phyloP scores from a whole-genome alignment of 805 yeast genomes.

The Dipodascus geniculatus region DNA sequence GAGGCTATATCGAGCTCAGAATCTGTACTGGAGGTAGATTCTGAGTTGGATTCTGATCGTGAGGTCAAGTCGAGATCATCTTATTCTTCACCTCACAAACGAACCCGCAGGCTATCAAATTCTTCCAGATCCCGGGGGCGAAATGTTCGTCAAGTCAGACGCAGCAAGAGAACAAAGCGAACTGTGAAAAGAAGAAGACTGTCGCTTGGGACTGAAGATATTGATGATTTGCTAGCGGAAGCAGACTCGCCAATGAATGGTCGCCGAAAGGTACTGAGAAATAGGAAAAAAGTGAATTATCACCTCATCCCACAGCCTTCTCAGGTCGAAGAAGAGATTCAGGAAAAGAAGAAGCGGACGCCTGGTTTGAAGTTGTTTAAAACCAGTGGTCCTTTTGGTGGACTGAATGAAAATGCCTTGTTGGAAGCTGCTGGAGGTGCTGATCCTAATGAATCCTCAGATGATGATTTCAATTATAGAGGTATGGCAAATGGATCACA shows the following conservation, averaged over 20 bases:
- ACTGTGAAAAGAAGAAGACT: neutral
- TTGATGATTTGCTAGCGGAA: slow-evolving; percentile 15
- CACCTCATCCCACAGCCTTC: slow-evolving; percentile 69
- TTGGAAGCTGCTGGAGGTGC: slow-evolving; percentile 17
- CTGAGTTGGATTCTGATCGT: neutral
- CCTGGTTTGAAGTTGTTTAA: slow-evolving; percentile 66
- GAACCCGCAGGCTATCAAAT: neutral
- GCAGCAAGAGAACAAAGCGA: neutral
- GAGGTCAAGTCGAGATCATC: neutral
- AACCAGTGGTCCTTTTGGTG: slow-evolving; percentile 97
- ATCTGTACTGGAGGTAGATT: neutral
- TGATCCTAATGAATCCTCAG: slow-evolving; percentile 35
- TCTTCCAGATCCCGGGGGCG: neutral
- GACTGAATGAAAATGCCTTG: slow-evolving; percentile 50
- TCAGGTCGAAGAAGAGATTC: slow-evolving; percentile 27
- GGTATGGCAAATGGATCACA: slow-evolving; percentile 11
- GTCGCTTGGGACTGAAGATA: slow-evolving; percentile 11
- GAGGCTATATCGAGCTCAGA: neutral
- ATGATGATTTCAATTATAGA: slow-evolving; percentile 24
- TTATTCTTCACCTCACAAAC: neutral
- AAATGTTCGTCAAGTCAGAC: neutral
- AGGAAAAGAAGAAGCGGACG: slow-evolving; percentile 26
- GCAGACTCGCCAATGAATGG: slow-evolving; percentile 30
- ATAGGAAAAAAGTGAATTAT: slow-evolving; percentile 65
- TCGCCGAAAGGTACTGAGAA: slow-evolving; percentile 34